These are phyloP conservation scores for Pleurotus tuber-regium DNA, from an alignment of 768 basidiomycete species.

Conservation along the genomic window DNA sequence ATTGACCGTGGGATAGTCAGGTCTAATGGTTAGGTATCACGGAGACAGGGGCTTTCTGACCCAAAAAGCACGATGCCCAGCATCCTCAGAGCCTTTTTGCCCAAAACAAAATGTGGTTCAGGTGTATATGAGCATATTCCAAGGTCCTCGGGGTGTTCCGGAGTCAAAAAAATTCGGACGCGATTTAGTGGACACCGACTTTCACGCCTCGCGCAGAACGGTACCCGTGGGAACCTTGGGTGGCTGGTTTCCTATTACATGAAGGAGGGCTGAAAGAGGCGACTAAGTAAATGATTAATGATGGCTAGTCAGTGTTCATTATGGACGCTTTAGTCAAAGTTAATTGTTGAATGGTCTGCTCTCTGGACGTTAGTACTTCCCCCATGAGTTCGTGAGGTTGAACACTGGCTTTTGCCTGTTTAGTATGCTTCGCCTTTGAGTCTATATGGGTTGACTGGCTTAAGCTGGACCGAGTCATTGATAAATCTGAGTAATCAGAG, in stretches of 20 bases:
- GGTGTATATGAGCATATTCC: background rate
- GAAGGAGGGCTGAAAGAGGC: background rate
- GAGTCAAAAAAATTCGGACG: background rate
- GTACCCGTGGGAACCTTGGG: too few relatives aligned
- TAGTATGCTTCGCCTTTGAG: constrained; percentile 1
- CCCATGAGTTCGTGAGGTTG: background rate
- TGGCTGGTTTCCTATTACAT: background rate
- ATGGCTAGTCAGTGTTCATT: constrained; percentile 40
- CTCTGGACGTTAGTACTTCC: background rate
- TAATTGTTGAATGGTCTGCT: constrained; percentile 30
- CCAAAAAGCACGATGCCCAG: background rate
- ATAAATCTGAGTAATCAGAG: constrained; percentile 29
- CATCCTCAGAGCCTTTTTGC: background rate
- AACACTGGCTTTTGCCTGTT: background rate
- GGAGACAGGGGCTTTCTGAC: background rate
- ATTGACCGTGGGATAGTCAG: background rate
- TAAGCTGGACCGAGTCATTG: constrained; percentile 32
- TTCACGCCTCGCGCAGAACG: too few relatives aligned
- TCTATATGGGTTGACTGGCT: constrained; percentile 27
- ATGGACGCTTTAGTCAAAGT: constrained; percentile 42
- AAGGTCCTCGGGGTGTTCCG: background rate
- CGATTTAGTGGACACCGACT: constrained; percentile 28
- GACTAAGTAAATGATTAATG: background rate
- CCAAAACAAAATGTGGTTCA: background rate
- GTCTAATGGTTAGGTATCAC: background rate